phyloP scores from a whole-genome alignment of 768 basidiomycete species.

The Dioszegia aurantiaca region DNA sequence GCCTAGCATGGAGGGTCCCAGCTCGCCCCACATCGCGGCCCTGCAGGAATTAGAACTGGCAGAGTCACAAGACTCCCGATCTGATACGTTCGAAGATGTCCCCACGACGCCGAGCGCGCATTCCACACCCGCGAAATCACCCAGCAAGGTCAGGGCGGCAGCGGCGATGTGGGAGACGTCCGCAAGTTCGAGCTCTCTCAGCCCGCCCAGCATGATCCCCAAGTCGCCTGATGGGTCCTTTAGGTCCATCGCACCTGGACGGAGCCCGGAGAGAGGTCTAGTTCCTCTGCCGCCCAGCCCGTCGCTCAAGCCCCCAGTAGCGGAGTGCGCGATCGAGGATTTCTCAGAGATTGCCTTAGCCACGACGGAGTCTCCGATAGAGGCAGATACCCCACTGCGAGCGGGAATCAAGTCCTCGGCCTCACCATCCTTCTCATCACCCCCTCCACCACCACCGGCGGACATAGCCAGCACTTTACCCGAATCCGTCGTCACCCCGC shows the following conservation, averaged over 20 bases:
- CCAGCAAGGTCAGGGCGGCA: constrained; percentile 32
- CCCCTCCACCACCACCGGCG: constrained; percentile 7
- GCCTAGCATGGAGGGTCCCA: constrained; percentile 13
- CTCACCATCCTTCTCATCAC: constrained; percentile 10
- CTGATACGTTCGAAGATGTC: constrained; percentile 14
- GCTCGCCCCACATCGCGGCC: constrained; percentile 20
- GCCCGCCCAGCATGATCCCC: neutral
- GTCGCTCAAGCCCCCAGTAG: no score
- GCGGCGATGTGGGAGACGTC: constrained; percentile 35
- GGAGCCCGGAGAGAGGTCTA: constrained; percentile 5
- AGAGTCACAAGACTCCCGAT: constrained; percentile 13
- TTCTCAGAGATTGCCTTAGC: neutral
- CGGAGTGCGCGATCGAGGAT: neutral
- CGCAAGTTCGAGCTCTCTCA: constrained; percentile 12
- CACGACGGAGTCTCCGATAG: neutral
- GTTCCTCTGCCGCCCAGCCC: no score
- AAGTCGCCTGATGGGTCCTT: constrained; percentile 20
- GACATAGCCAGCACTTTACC: constrained; percentile 17
- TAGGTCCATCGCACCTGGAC: constrained; percentile 15
- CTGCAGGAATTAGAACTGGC: constrained; percentile 35
- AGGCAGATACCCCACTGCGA: neutral
- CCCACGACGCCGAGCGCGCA: constrained; percentile 1
- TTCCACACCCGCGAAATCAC: constrained; percentile 12
- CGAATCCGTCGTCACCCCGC: constrained; percentile 26
- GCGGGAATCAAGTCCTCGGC: constrained; percentile 16